Conservation (phyloP, 1,139 yeast species). For the Groenewaldozyma auringiensis region DNA sequence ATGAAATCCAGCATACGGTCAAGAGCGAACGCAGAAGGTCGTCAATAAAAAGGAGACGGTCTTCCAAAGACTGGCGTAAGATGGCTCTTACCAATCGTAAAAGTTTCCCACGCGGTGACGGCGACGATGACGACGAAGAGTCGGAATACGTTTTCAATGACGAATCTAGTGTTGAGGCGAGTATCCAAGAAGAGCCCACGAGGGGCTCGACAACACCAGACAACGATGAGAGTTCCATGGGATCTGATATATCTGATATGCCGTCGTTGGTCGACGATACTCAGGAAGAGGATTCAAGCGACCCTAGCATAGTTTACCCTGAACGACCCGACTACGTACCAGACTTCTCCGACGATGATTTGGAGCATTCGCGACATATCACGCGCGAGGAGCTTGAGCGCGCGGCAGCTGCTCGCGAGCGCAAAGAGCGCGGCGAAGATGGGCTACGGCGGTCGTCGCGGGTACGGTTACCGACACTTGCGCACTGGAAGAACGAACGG, state of each 20-base stretch:
- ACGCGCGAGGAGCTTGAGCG: neutral
- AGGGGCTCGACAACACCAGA: neutral
- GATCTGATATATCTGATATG: neutral
- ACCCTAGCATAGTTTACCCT: neutral
- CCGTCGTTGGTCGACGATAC: neutral
- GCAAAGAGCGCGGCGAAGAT: neutral
- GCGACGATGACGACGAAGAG: neutral
- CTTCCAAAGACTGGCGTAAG: neutral
- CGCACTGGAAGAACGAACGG: slow-evolving; percentile 80
- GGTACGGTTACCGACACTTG: slow-evolving; percentile 62
- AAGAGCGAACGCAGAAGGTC: too few species aligned
- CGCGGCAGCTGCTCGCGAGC: neutral
- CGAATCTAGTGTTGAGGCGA: neutral
- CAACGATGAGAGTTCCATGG: neutral
- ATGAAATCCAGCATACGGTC: neutral
- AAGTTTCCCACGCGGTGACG: neutral
- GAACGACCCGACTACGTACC: neutral
- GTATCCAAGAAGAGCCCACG: neutral
- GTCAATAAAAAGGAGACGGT: too few species aligned
- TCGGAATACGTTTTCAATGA: too few species aligned
- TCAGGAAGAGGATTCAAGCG: neutral
- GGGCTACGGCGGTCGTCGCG: slow-evolving; percentile 48
- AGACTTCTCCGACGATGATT: neutral
- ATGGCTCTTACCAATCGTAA: neutral
- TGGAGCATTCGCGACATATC: neutral